phyloP scores from a whole-genome alignment of 805 yeast genomes.

The Starmerella tilneyi region DNA sequence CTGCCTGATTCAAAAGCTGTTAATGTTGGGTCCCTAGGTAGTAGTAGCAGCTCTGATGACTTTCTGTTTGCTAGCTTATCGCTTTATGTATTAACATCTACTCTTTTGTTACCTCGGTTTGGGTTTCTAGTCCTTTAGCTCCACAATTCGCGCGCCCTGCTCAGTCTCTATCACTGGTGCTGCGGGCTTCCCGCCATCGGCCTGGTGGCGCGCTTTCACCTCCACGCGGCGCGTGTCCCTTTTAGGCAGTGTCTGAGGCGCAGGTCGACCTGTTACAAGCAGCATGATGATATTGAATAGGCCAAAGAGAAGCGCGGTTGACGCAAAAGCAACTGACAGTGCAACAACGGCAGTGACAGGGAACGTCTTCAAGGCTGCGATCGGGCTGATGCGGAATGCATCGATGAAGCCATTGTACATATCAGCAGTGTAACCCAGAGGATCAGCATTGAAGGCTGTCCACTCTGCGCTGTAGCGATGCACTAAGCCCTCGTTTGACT shows the following conservation, averaged over 20 bases:
- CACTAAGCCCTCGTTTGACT: constrained; percentile 16
- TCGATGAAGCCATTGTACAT: constrained; percentile 28
- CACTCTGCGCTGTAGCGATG: constrained; percentile 16
- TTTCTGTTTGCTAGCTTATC: too few species aligned
- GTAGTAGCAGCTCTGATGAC: too few species aligned
- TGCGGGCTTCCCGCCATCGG: background rate
- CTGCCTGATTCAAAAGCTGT: background rate
- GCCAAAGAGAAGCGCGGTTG: constrained; percentile 27
- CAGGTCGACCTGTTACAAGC: constrained; percentile 16
- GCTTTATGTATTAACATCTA: constrained; percentile 1
- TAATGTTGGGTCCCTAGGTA: too few species aligned
- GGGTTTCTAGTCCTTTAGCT: background rate
- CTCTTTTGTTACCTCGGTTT: background rate
- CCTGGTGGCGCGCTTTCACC: constrained; percentile 6
- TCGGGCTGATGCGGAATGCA: constrained; percentile 28
- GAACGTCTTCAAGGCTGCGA: constrained; percentile 29
- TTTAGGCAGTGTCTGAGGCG: constrained; percentile 4
- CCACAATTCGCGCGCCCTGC: background rate
- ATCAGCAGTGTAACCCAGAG: constrained; percentile 28
- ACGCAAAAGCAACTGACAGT: constrained; percentile 23
- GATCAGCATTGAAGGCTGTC: constrained; percentile 30
- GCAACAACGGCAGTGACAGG: constrained; percentile 32
- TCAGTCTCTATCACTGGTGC: background rate
- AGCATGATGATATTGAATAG: constrained; percentile 22
- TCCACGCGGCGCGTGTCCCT: constrained; percentile 5